phyloP scores from a whole-genome alignment of 129 eudicot species.

The Lactuca sativa region DNA sequence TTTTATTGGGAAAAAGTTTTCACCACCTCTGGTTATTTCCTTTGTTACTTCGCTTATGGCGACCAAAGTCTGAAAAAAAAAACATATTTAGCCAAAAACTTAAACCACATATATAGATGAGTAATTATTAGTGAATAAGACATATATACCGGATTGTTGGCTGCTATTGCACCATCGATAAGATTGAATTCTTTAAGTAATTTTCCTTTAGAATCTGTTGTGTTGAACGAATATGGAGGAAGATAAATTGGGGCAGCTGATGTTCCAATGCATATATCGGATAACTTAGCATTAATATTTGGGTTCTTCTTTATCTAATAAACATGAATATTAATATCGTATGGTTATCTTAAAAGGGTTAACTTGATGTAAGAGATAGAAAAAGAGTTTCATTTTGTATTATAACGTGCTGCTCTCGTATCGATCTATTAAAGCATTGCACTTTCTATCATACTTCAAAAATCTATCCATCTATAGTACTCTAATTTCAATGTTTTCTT shows the following conservation, averaged over 20 bases:
- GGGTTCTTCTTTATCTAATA: slow-evolving; percentile 39
- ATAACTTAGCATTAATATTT: slow-evolving; percentile 39
- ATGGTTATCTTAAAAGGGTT: background rate
- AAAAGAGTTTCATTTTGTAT: too few species aligned
- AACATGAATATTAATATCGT: background rate
- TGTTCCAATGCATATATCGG: slow-evolving; percentile 62
- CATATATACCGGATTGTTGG: slow-evolving; percentile 48
- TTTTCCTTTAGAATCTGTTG: slow-evolving; percentile 21
- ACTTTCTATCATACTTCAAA: too few species aligned
- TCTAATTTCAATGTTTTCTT: too few species aligned
- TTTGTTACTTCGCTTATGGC: slow-evolving; percentile 52
- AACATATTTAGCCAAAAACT: background rate
- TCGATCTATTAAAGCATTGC: too few species aligned
- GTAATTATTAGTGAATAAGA: background rate
- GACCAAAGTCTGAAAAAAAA: slow-evolving; percentile 38
- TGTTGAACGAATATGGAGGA: slow-evolving; percentile 43
- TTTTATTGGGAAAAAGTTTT: slow-evolving; percentile 29
- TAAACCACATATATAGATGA: background rate
- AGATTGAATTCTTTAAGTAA: slow-evolving; percentile 46
- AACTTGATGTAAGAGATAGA: too few species aligned
- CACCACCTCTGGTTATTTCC: slow-evolving; percentile 33
- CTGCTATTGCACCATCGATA: slow-evolving; percentile 58
- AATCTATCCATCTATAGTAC: too few species aligned
- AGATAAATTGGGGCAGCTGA: slow-evolving; percentile 63
- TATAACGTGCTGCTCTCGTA: too few species aligned